phyloP scores from a whole-genome alignment of 768 basidiomycete species.

The Lanmaoa pseudosensibilis region DNA sequence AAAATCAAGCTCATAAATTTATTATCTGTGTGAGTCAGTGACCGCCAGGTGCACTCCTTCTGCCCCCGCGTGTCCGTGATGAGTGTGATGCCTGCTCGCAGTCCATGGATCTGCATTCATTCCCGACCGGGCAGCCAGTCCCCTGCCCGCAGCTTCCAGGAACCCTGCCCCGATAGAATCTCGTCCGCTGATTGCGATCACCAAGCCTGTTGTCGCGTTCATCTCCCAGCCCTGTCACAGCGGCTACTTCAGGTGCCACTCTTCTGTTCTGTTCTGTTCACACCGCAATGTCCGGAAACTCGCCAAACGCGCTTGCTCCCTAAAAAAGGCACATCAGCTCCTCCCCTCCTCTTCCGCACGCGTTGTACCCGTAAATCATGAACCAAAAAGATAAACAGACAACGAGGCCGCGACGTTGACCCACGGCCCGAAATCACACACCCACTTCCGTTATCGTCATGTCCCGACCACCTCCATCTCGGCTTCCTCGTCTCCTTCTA shows the following conservation, averaged over 20 bases:
- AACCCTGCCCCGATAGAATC: constrained; percentile 27
- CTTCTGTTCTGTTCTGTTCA: constrained; percentile 35
- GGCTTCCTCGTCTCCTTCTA: constrained; percentile 40
- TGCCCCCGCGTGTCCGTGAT: constrained; percentile 4
- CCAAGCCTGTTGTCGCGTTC: constrained; percentile 12
- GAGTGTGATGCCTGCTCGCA: neutral
- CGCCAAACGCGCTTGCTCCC: constrained; percentile 27
- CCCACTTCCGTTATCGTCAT: constrained; percentile 18
- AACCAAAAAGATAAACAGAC: constrained; percentile 17
- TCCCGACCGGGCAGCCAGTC: constrained; percentile 24
- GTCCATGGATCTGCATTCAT: constrained; percentile 36
- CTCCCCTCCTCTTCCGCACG: constrained; percentile 9
- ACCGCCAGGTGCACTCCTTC: neutral
- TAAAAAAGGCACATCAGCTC: constrained; percentile 36
- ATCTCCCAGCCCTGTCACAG: constrained; percentile 20
- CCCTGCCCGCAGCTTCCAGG: constrained; percentile 31
- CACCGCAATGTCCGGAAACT: constrained; percentile 44
- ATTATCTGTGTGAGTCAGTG: neutral
- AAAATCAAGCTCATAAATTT: neutral
- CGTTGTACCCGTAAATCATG: constrained; percentile 22
- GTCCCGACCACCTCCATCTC: constrained; percentile 29
- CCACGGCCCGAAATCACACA: constrained; percentile 18
- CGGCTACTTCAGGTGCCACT: constrained; percentile 4
- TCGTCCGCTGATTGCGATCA: constrained; percentile 27
- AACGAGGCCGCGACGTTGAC: constrained; percentile 30